Evolutionary conservation across 1,139 yeast genomes (phyloP), one percentile per base, ranked within the genome.

Genomic region (Debaryomycetaceae sp.): DNA sequence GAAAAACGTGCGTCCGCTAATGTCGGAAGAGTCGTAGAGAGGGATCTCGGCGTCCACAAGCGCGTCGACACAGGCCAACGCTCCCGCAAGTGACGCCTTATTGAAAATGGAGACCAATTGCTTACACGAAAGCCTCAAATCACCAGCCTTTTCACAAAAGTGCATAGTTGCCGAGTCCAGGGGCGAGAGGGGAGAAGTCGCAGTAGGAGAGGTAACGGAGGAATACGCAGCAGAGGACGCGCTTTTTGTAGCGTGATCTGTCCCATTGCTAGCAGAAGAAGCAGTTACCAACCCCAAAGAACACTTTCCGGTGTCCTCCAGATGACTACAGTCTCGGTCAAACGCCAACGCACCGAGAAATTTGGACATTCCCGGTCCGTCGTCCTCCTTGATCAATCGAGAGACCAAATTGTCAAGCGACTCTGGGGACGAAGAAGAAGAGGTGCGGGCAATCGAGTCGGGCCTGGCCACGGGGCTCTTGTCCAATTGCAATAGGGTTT

Each of bases 1-100:
- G 44, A 87, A 71, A 41, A 86, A 78, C 47, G 81, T 86, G 39
- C 96, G 66, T 15, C 85, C 83, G 34, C 81, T 77, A 28, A 87
- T 74, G 45, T 86, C 95, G 5, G 73, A 57, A 2, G 75, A 63
- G 44, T 85, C 95, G 29, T 39, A 51, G 27, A 62, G 48, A 4
- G 44, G 34, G 7, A 25, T 13, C 12, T 39, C 39, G 5, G 44
- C 40, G 3, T 37, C 41, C 29, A 82, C 57, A 22, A 83, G 51
- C 13, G 50, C 53, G 39, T 71, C 77, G 31, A 83, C 71, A 43
- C 87, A 77, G 8, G 58, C 52, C 25, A 51, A 55, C 2, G 90
- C 62, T 32, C 53, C 50, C 21, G 44, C 46, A 23, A 74, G 47
- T 0, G 90, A 70, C 3, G 90, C 68, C 47, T 73, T 78, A 44